A percentile compares a stretch with the other conserved stretches of the same genome.
Evolutionary conservation across 2,329 filamentous ascomycete species (phyloP).

Genomic region (Cryphonectria parasitica): DNA sequence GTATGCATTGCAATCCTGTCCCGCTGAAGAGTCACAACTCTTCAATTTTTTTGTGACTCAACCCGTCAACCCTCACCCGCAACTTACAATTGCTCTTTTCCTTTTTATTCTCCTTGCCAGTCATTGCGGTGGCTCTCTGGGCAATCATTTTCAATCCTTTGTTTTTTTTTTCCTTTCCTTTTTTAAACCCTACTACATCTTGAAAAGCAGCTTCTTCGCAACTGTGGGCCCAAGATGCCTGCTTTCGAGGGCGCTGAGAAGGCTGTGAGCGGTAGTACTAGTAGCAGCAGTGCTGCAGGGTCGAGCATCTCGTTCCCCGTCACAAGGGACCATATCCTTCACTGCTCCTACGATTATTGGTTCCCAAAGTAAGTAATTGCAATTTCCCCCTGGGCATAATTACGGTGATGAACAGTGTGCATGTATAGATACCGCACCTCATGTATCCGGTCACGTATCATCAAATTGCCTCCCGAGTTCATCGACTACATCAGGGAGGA

Average conservation of each 20-base stretch:
- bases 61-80: not conserved
- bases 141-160: not conserved
- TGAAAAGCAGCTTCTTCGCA: not conserved
- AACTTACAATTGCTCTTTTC: not conserved
- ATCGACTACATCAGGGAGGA: constrained; percentile 88
- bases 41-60: constrained; percentile 14
- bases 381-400: not conserved
- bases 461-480: constrained; percentile 76
- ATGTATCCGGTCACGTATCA: constrained; percentile 83
- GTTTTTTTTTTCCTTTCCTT: not conserved
- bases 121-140: not conserved
- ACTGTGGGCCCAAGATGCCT: constrained; percentile 37
- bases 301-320: constrained; percentile 72
- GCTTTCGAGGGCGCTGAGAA: constrained; percentile 33
- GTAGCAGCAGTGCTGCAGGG: constrained; percentile 30
- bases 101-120: not conserved
- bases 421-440: constrained; percentile 69
- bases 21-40: constrained; percentile 1
- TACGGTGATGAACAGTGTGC: constrained; percentile 25
- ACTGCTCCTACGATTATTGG: constrained; percentile 95
- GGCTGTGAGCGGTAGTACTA: constrained; percentile 28
- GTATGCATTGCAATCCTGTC: not conserved
- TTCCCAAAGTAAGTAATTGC: constrained; percentile 67
- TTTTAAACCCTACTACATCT: not conserved
- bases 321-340: constrained; percentile 82